Percentiles rank a stretch among this genome's conserved stretches.
These are phyloP conservation scores for Arbutus unedo DNA, from an alignment of 148 eudicot genomes.

Conservation along the genomic window DNA sequence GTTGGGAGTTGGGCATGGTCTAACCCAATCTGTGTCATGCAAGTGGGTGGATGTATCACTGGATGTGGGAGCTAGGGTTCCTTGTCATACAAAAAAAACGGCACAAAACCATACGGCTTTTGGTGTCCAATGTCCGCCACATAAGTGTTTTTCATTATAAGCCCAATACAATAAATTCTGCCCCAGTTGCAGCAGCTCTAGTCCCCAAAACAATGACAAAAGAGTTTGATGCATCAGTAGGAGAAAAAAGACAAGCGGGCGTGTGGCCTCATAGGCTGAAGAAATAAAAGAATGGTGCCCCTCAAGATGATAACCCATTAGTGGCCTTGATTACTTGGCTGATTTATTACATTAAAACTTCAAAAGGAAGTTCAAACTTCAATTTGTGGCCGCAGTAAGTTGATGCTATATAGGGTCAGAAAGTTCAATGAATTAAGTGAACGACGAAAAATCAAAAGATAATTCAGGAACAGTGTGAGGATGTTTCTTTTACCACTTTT, in stretches of 20 bases:
- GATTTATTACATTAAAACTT: neutral
- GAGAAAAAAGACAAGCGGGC: neutral
- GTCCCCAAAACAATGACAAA: neutral
- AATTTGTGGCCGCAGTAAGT: neutral
- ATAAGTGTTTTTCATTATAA: neutral
- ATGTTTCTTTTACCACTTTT: conserved; percentile 30
- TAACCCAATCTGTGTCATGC: neutral
- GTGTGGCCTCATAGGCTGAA: neutral
- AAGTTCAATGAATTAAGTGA: neutral
- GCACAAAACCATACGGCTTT: neutral
- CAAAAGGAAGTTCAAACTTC: neutral
- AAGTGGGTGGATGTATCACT: neutral
- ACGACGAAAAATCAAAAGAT: neutral
- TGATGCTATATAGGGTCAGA: neutral
- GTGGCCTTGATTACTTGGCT: neutral
- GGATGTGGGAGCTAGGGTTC: neutral
- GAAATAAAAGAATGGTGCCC: neutral
- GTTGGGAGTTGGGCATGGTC: neutral
- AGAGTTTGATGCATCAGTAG: neutral
- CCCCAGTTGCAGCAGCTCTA: neutral
- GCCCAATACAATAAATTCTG: neutral
- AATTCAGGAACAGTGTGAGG: neutral
- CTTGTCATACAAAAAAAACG: neutral
- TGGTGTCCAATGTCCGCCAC: neutral
- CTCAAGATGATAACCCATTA: neutral